Percentiles rank a stretch among this genome's conserved stretches.
phyloP scores from a whole-genome alignment of 1,284 basidiomycete genomes.

The Pholiota adiposa region DNA sequence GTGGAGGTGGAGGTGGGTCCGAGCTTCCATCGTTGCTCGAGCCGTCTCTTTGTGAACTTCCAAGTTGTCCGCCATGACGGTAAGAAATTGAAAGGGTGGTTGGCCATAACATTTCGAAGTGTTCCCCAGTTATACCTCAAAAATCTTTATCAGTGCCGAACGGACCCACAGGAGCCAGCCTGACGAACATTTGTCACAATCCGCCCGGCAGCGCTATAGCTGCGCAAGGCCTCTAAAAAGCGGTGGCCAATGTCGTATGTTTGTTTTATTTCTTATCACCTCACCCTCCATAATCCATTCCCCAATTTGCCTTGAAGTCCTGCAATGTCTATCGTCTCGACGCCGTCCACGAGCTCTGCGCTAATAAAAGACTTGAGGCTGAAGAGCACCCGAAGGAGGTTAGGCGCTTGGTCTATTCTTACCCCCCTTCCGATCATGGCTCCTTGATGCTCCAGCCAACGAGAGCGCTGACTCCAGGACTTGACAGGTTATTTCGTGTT shows the following conservation, averaged over 20 bases:
- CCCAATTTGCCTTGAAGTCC: too few relatives aligned
- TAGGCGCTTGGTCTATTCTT: neutral
- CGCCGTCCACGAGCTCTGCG: neutral
- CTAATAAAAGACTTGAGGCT: neutral
- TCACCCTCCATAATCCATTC: too few relatives aligned
- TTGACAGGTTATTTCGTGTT: constrained; percentile 19
- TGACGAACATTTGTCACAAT: neutral
- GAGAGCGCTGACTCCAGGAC: neutral
- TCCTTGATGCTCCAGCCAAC: too few relatives aligned
- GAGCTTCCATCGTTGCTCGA: too few relatives aligned
- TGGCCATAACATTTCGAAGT: too few relatives aligned
- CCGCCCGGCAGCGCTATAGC: neutral
- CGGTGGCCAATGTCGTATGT: too few relatives aligned
- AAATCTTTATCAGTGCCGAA: neutral
- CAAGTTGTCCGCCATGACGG: too few relatives aligned
- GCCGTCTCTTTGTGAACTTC: too few relatives aligned
- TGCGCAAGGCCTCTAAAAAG: neutral
- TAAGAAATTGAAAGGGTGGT: too few relatives aligned
- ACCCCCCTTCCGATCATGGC: too few relatives aligned
- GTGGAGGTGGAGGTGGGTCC: too few relatives aligned
- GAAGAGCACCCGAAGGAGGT: constrained; percentile 1
- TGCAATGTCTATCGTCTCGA: neutral
- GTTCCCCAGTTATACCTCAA: neutral
- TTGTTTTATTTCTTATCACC: neutral
- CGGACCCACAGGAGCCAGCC: neutral